phyloP scores from a whole-genome alignment of 1,284 basidiomycete genomes.

The Neolentinus lepideus region DNA sequence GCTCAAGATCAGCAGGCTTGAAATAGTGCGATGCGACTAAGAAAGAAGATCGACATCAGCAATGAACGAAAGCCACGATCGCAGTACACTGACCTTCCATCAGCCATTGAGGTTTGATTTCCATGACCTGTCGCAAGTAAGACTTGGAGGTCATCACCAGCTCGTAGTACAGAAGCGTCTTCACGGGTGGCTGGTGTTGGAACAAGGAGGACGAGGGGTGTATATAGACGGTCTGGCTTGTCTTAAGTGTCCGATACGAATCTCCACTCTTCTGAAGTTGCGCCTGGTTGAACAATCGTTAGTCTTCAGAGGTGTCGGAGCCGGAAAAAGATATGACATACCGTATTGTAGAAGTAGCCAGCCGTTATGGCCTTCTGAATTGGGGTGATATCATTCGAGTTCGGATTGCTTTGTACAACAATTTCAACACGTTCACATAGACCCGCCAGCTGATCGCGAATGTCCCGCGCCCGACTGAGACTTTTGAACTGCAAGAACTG shows the following conservation, averaged over 20 bases:
- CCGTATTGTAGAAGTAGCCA: conserved; percentile 96
- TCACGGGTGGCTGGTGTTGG: conserved; percentile 91
- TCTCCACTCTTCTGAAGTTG: conserved; percentile 87
- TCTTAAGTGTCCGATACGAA: conserved; percentile 91
- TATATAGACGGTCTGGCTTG: conserved; percentile 92
- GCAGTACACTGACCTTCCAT: conserved; percentile 63
- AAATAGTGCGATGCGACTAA: conserved; percentile 92
- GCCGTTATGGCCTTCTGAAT: conserved; percentile 93
- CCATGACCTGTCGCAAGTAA: conserved; percentile 92
- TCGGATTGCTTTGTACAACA: conserved; percentile 80
- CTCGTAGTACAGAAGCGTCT: conserved; percentile 92
- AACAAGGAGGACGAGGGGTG: conserved; percentile 95
- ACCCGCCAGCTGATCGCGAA: conserved; percentile 90
- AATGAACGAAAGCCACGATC: conserved; percentile 6
- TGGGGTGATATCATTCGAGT: conserved; percentile 85
- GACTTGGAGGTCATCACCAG: conserved; percentile 86
- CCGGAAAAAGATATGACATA: conserved; percentile 27
- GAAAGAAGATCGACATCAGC: conserved; percentile 3
- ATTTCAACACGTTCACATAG: conserved; percentile 97
- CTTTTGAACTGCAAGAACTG: conserved; percentile 98
- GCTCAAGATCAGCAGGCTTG: conserved; percentile 82
- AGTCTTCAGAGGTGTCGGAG: not conserved
- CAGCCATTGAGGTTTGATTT: conserved; percentile 93
- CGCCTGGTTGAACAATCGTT: conserved; percentile 40
- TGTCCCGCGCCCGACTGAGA: conserved; percentile 89